phyloP scores from a whole-genome alignment of 2,329 filamentous ascomycete species.

The Pseudopithomyces maydicus region DNA sequence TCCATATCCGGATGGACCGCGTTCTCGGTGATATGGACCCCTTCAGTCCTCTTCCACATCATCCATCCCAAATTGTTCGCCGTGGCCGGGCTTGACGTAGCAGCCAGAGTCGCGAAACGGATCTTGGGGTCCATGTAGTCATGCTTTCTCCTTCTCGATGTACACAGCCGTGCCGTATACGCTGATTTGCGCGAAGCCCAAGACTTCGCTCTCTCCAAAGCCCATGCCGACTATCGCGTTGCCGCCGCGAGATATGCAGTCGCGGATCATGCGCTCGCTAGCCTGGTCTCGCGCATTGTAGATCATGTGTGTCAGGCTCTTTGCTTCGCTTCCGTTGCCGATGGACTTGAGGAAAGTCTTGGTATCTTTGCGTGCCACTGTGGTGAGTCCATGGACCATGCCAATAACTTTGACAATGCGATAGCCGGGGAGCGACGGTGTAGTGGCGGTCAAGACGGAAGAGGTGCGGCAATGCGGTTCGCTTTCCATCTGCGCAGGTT shows the following conservation, averaged over 20 bases:
- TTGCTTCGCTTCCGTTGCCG: slow-evolving; percentile 36
- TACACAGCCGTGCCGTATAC: slow-evolving; percentile 39
- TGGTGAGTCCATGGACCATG: slow-evolving; percentile 38
- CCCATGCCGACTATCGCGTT: slow-evolving; percentile 39
- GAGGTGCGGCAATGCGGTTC: slow-evolving; percentile 35
- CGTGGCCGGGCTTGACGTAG: neutral
- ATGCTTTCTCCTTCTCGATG: slow-evolving; percentile 28
- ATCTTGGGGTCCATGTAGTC: slow-evolving; percentile 8
- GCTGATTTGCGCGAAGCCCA: slow-evolving; percentile 41
- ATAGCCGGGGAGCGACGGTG: slow-evolving; percentile 31
- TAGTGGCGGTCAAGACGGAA: slow-evolving; percentile 37
- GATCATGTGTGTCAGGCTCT: slow-evolving; percentile 34
- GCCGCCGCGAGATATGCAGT: slow-evolving; percentile 36
- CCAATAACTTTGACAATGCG: slow-evolving; percentile 32
- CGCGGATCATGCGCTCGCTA: slow-evolving; percentile 40
- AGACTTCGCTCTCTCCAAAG: slow-evolving; percentile 37
- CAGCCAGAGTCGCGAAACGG: slow-evolving; percentile 8
- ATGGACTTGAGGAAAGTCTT: slow-evolving; percentile 41
- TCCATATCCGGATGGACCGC: slow-evolving; percentile 8
- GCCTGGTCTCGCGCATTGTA: slow-evolving; percentile 42
- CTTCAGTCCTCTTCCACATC: neutral
- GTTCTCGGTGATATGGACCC: neutral
- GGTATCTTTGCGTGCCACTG: slow-evolving; percentile 39
- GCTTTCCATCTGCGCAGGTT: slow-evolving; percentile 20
- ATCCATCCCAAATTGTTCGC: neutral